phyloP scores from a whole-genome alignment of 73 alveolate genomes.

The Paramecium primaurelia region DNA sequence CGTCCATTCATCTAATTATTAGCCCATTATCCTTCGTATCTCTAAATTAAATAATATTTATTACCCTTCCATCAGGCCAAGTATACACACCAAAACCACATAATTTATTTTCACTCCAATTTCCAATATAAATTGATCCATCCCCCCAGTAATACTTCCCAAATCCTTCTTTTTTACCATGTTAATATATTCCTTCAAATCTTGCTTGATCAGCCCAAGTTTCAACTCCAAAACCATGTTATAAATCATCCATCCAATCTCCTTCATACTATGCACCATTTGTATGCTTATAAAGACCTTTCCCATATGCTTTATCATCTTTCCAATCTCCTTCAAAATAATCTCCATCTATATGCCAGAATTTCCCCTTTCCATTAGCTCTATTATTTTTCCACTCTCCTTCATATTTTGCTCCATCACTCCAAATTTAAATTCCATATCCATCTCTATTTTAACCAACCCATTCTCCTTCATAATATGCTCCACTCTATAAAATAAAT shows the following conservation, averaged over 20 bases:
- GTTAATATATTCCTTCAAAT: constrained; percentile 69
- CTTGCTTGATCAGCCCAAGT: constrained; percentile 74
- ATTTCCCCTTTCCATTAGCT: constrained; percentile 64
- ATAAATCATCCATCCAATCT: constrained; percentile 64
- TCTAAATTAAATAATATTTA: neutral
- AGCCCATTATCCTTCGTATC: constrained; percentile 55
- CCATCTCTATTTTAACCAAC: constrained; percentile 69
- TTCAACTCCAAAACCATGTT: constrained; percentile 71
- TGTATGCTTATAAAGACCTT: constrained; percentile 54
- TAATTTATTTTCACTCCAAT: constrained; percentile 72
- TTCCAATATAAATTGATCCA: constrained; percentile 69
- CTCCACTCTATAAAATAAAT: constrained; percentile 42
- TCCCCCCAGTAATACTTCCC: constrained; percentile 75
- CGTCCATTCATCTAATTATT: constrained; percentile 71
- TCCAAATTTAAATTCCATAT: constrained; percentile 50
- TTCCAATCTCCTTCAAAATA: constrained; percentile 62
- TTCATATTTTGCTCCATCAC: constrained; percentile 56
- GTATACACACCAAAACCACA: constrained; percentile 80
- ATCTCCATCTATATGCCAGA: constrained; percentile 68
- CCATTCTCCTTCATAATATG: constrained; percentile 63
- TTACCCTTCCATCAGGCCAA: constrained; percentile 66
- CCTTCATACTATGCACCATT: constrained; percentile 68
- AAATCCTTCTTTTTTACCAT: constrained; percentile 75
- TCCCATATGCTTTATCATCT: constrained; percentile 61
- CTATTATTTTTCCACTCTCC: constrained; percentile 64